A percentile compares a stretch with the other conserved stretches of the same genome.
Conservation (phyloP, 2,329 filamentous ascomycete species). For the Pseudocercospora eumusae region DNA sequence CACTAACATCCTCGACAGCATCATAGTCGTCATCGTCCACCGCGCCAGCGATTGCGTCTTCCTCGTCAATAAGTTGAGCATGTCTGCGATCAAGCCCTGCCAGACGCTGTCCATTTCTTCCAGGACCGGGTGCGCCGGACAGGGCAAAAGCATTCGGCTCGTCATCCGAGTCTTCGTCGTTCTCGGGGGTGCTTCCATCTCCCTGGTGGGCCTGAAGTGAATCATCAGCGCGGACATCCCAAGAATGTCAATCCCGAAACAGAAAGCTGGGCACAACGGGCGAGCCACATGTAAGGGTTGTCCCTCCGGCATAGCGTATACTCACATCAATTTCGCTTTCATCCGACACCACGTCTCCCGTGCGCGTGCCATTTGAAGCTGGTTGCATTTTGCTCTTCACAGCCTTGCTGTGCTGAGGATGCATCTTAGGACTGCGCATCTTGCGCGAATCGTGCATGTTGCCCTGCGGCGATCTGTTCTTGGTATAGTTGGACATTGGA, state of each 20-base stretch:
- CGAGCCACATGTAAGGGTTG: not conserved
- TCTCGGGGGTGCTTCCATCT: constrained; percentile 27
- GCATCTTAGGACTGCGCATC: constrained; percentile 21
- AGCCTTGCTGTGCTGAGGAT: constrained; percentile 13
- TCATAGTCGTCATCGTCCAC: constrained; percentile 37
- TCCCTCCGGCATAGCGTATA: not conserved
- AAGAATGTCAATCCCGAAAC: not conserved
- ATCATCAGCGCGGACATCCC: not conserved
- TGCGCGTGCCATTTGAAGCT: constrained; percentile 16
- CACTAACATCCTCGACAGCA: constrained; percentile 37
- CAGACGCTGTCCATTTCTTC: constrained; percentile 30
- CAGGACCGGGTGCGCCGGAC: constrained; percentile 31
- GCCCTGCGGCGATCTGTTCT: constrained; percentile 9
- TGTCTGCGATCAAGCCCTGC: constrained; percentile 31
- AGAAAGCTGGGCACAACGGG: not conserved
- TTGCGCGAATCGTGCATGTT: constrained; percentile 23
- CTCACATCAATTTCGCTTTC: constrained; percentile 28
- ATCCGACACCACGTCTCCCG: constrained; percentile 27
- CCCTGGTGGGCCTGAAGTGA: constrained; percentile 19
- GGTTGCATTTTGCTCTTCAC: constrained; percentile 25
- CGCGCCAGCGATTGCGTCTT: constrained; percentile 25
- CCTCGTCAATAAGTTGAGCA: constrained; percentile 20
- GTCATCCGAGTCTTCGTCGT: constrained; percentile 25
- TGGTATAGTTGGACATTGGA: constrained; percentile 1
- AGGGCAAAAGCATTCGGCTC: constrained; percentile 38